Conservation (phyloP, 352 stramenopile genomes). For the Globisporangium recalcitrans region DNA sequence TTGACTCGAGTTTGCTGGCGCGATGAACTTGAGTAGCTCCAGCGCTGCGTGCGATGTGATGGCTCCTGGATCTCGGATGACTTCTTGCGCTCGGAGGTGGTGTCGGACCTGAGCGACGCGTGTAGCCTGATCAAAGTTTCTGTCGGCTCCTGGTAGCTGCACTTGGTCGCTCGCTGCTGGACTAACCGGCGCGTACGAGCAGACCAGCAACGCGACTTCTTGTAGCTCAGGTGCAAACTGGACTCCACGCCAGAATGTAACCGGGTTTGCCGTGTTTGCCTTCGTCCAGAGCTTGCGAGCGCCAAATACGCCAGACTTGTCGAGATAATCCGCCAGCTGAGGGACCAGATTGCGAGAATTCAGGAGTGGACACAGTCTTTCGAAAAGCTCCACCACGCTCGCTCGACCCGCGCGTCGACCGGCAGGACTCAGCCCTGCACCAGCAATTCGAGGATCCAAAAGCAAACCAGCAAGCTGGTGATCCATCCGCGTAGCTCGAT, state of each 20-base stretch:
- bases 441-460: slow-evolving; percentile 15
- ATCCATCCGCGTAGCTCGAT: background rate
- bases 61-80: background rate
- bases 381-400: background rate
- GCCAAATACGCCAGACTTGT: slow-evolving; percentile 4
- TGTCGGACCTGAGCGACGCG: slow-evolving; percentile 13
- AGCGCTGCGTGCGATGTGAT: background rate
- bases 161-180: background rate
- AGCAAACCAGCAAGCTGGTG: slow-evolving; percentile 17
- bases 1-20: background rate
- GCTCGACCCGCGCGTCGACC: slow-evolving; percentile 3
- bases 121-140: background rate
- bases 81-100: background rate
- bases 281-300: background rate
- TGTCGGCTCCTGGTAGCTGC: background rate
- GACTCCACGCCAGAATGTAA: slow-evolving; percentile 14
- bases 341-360: background rate
- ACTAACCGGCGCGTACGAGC: slow-evolving; percentile 9
- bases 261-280: background rate
- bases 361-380: background rate
- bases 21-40: slow-evolving; percentile 11
- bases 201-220: slow-evolving; percentile 13
- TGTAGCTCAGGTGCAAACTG: slow-evolving; percentile 10
- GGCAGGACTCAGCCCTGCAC: slow-evolving; percentile 10
- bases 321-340: slow-evolving; percentile 10